Evolutionary conservation across 352 stramenopile genomes (phyloP), one percentile per base, ranked within the genome.

Genomic region (Peronospora destructor): DNA sequence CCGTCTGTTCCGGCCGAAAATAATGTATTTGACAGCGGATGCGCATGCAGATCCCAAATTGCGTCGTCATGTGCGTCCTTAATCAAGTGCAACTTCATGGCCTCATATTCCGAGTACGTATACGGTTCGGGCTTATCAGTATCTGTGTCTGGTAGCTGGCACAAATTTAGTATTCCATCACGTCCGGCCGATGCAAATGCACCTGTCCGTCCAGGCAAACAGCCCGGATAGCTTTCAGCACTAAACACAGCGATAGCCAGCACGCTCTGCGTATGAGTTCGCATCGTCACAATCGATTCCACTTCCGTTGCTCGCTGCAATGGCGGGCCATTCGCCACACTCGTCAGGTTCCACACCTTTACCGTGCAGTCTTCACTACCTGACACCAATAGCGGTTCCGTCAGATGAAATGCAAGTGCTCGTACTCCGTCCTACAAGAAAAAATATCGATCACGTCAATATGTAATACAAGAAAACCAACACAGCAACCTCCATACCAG

Each of bases 351-450:
- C 84, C 84, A 94, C 13, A 94, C 66, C 46, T 84, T 83, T 16
- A 91, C 80, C 0, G 84, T 89, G 49, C 80, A 90, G 43, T 94
- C 84, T 54, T 94, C 84, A 45, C 84, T 90, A 33, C 78, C 79
- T 0, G 84, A 91, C 12, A 94, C 81, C 30, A 94, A 42, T 26
- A 94, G 39, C 11, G 84, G 78, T 45, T 94, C 84, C 0, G 84
- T 90, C 9, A 81, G 79, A 38, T 94, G 84, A 36, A 91, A 88
- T 1, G 68, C 76, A 57, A 94, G 53, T 17, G 80, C 60, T 38
- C 84, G 73, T 19, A 94, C 76, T 28, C 76, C 81, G 58, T 94
- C 84, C 80, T 91, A 48, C 8, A 48, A 30, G 25, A 45, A 40
- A 10, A 17, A 41, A 23, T 21, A 51, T 1, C 28, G 38, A 41